phyloP scores from a whole-genome alignment of 1,139 yeast species.

The Geotrichum klebahnii region DNA sequence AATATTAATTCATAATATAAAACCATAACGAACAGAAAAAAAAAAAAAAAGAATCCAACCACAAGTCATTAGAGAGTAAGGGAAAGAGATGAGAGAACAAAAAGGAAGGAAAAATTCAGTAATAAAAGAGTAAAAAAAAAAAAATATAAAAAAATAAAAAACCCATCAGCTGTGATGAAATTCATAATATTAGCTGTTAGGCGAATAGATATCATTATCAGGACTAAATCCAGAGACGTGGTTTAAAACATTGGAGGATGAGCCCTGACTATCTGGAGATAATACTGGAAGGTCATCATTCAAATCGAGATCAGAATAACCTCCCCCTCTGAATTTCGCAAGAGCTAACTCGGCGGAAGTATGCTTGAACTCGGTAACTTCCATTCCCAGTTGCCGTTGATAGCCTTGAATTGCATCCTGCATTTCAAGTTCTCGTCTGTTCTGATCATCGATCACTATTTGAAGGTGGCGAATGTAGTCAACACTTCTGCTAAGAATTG shows the following conservation, averaged over 20 bases:
- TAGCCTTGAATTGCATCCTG: slow-evolving; percentile 57
- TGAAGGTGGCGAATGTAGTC: slow-evolving; percentile 77
- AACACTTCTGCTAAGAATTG: slow-evolving; percentile 75
- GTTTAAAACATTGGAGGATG: slow-evolving; percentile 4
- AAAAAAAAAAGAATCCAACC: slow-evolving; percentile 5
- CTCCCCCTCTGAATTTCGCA: slow-evolving; percentile 48
- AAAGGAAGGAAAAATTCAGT: background rate
- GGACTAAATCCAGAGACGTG: slow-evolving; percentile 18
- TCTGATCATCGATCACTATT: slow-evolving; percentile 51
- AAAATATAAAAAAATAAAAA: slow-evolving; percentile 1
- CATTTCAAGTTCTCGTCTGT: slow-evolving; percentile 72
- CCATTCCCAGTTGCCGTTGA: slow-evolving; percentile 44
- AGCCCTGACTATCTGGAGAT: slow-evolving; percentile 18
- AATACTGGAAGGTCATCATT: slow-evolving; percentile 30
- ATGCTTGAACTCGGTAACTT: slow-evolving; percentile 52
- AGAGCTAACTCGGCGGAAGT: slow-evolving; percentile 80
- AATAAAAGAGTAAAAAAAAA: background rate
- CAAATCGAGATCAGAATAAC: slow-evolving; percentile 2
- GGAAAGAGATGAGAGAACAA: too few relatives aligned
- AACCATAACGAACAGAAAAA: background rate
- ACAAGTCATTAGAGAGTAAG: too few relatives aligned
- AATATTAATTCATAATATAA: background rate
- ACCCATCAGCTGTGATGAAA: background rate
- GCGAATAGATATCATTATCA: slow-evolving; percentile 8
- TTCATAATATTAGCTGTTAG: background rate